Evolutionary conservation across 208 protist genomes (phyloP), one percentile per base, ranked within the genome.

Genomic region (Crithidia brevicula): DNA sequence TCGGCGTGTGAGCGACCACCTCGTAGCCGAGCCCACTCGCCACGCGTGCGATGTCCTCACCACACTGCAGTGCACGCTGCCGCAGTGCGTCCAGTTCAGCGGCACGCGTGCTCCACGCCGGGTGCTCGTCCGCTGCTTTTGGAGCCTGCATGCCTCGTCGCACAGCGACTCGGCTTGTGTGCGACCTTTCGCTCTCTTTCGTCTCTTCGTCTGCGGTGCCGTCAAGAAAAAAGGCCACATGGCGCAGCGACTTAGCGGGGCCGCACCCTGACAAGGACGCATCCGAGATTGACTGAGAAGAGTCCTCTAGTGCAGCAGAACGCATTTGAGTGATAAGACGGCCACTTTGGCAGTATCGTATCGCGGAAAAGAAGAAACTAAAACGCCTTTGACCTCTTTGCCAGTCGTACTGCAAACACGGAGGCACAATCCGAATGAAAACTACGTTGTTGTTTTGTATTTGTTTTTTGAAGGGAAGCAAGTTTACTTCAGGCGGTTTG

Each of bases 21-120:
- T 82, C 72, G 54, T 77, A 81, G 46, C 81, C 81, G 16, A 86
- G 70, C 5, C 61, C 77, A 43, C 75, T 82, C 45, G 81, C 81
- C 51, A 83, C 58, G 9, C 68, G 64, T 3, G 74, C 66, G 16
- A 86, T 59, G 45, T 83, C 73, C 13, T 68, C 69, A n/a, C 62
- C 67, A 27, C 71, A 74, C 45, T 75, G 70, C 43, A 70, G 52
- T 9, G 81, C 77, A 9, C 81, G 67, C 64, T 83, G 77, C 34
- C 73, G 77, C n/a, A 86, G 60, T 3, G 81, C 68, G 18, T 68
- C 81, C 38, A 68, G 45, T 30, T 86, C 74, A 1, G 70, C 75
- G 16, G 28, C 46, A 15, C 43, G 31, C 31, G 43, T 27, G 40
- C 54, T 69, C 56, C 43, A 66, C n/a, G 70, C 57, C 20, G 18